Evolutionary conservation across 1,284 basidiomycete species (phyloP).

Genomic region (Chondrostereum purpureum): DNA sequence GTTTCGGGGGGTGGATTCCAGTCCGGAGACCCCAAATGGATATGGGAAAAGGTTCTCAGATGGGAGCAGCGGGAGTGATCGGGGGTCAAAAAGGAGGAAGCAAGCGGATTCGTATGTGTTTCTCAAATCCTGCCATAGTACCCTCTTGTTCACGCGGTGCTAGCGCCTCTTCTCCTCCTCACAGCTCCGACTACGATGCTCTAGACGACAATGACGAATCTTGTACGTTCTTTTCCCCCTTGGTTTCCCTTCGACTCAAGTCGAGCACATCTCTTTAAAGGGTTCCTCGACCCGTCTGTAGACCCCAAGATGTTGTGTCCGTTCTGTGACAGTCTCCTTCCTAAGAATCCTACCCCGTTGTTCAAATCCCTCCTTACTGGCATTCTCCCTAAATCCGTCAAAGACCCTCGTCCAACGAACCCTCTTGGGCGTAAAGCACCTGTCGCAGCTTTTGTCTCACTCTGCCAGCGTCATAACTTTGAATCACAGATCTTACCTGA

Average conservation of each 20-base stretch:
- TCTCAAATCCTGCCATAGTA: slow-evolving; percentile 2
- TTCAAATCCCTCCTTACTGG: slow-evolving; percentile 48
- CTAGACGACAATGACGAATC: slow-evolving; percentile 20
- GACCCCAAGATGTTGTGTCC: slow-evolving; percentile 69
- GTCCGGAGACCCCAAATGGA: slow-evolving; percentile 16
- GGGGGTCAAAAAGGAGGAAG: slow-evolving; percentile 29
- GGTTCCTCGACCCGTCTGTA: slow-evolving; percentile 33
- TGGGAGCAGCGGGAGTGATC: slow-evolving; percentile 20
- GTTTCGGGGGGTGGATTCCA: slow-evolving; percentile 27
- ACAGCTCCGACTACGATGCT: background rate
- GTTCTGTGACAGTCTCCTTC: slow-evolving; percentile 68
- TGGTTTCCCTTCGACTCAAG: slow-evolving; percentile 1
- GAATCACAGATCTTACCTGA: slow-evolving; percentile 65
- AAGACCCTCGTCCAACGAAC: slow-evolving; percentile 63
- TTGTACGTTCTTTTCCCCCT: slow-evolving; percentile 4
- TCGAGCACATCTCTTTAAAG: slow-evolving; percentile 19
- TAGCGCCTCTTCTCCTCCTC: background rate
- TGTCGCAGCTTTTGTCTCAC: slow-evolving; percentile 50
- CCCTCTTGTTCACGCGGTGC: slow-evolving; percentile 2
- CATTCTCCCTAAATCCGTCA: slow-evolving; percentile 43
- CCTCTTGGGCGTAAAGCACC: slow-evolving; percentile 61
- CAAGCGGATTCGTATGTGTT: slow-evolving; percentile 19
- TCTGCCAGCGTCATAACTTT: slow-evolving; percentile 73
- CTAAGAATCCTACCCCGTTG: slow-evolving; percentile 51
- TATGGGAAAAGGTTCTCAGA: slow-evolving; percentile 32